A percentile compares a stretch with the other conserved stretches of the same genome.
These are phyloP conservation scores for Saturnispora ahearnii DNA, from an alignment of 805 yeast species.

Conservation along the genomic window DNA sequence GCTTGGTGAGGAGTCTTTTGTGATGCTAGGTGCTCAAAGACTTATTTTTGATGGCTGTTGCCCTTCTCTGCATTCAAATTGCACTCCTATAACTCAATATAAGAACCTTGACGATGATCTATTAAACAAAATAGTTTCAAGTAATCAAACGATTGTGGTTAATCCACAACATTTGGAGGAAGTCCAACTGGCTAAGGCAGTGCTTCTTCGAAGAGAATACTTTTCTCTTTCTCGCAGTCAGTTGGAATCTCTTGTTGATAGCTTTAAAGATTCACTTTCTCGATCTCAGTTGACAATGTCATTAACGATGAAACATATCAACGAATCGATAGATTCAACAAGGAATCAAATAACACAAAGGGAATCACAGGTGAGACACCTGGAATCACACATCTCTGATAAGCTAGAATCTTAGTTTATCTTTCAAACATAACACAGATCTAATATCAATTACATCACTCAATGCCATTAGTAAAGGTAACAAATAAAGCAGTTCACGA, in stretches of 20 bases:
- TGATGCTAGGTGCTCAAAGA: neutral
- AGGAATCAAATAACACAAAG: neutral
- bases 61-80: neutral
- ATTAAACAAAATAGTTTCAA: neutral
- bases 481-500: constrained; percentile 64
- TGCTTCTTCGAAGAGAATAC: neutral
- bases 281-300: neutral
- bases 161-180: neutral
- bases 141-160: neutral
- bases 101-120: neutral
- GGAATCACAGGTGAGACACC: neutral
- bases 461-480: constrained; percentile 72
- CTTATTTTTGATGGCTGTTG: neutral
- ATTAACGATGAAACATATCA: neutral
- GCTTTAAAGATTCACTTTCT: neutral
- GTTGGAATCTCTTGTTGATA: neutral
- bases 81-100: neutral
- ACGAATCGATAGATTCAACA: neutral
- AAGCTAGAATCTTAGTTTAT: neutral
- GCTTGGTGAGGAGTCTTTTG: neutral
- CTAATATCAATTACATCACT: constrained; percentile 81
- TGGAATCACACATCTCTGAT: neutral
- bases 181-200: neutral
- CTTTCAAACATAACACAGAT: constrained; percentile 38
- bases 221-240: neutral